Evolutionary conservation across 345 rosid species (phyloP), one percentile per base, ranked within the genome.

Genomic region (Anacardium occidentale): DNA sequence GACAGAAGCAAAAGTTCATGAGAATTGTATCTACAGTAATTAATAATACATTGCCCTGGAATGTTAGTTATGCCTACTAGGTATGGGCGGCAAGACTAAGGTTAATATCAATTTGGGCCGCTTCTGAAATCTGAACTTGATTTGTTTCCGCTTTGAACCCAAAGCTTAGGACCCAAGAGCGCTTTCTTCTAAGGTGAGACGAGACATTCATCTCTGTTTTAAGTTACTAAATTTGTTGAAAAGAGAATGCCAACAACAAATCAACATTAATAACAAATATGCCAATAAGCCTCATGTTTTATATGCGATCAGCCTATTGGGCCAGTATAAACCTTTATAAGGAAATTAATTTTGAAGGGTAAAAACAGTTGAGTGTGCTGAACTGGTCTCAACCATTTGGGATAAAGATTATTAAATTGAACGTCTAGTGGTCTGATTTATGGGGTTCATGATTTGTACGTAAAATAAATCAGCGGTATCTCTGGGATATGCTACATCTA

Each of bases 401-500:
- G 42, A 29, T 29, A 29, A 29, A 29, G 32, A 3, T 29, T 1
- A 29, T 29, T 29, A 29, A 29, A 29, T 29, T 29, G 32, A 29
- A 29, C 32, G 3, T 29, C 32, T 29, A 29, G 32, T 29, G 32
- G 32, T 29, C 32, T 29, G 53, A 15, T 21, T 51, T 26, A 57
- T 54, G 42, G 37, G 52, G 55, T 22, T 15, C 62, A 53, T 48
- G 45, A 47, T 48, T 71, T 15, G 60, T 64, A n/a, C n/a, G n/a
- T n/a, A 53, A 3, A 11, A 11, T 32, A 53, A 34, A 55, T 75
- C 65, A 24, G 76, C 86, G 79, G 48, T 78, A 83, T 80, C 62
- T 70, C 5, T 51, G 86, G 83, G 83, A 83, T 77, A 60, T 80
- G 86, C 45, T 65, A 54, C 17, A 40, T 44, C 48, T 13, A 14